These are phyloP conservation scores for Plasmodium vivax DNA, from an alignment of 169 alveolate genomes.

Conservation along the genomic window DNA sequence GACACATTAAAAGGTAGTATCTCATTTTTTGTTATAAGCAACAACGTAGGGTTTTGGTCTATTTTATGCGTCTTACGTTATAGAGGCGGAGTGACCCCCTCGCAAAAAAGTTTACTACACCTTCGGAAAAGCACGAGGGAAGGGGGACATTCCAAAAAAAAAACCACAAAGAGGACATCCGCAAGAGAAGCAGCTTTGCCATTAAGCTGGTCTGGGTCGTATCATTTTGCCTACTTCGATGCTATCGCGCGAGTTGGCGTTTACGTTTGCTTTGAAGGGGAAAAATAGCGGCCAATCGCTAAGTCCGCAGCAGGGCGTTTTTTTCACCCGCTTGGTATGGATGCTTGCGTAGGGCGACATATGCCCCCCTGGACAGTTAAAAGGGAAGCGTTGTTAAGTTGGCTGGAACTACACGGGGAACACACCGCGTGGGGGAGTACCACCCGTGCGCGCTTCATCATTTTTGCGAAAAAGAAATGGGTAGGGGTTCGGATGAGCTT, in stretches of 20 bases:
- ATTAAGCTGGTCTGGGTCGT: background rate
- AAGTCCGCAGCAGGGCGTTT: background rate
- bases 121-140: background rate
- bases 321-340: background rate
- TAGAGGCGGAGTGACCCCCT: background rate
- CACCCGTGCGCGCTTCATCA: background rate
- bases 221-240: background rate
- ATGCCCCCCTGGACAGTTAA: background rate
- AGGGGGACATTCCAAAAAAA: background rate
- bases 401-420: background rate
- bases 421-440: background rate
- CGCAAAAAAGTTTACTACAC: background rate
- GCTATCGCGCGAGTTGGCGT: background rate
- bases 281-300: background rate
- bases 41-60: background rate
- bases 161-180: background rate
- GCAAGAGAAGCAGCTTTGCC: background rate
- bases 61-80: background rate
- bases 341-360: background rate
- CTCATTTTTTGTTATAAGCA: background rate
- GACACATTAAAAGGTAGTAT: background rate
- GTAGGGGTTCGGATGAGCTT: background rate
- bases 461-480: background rate
- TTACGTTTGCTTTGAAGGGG: background rate
- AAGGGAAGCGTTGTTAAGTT: background rate